Evolutionary conservation across 2,329 filamentous ascomycete genomes (phyloP).

Genomic region (Cyphellophora attinorum): DNA sequence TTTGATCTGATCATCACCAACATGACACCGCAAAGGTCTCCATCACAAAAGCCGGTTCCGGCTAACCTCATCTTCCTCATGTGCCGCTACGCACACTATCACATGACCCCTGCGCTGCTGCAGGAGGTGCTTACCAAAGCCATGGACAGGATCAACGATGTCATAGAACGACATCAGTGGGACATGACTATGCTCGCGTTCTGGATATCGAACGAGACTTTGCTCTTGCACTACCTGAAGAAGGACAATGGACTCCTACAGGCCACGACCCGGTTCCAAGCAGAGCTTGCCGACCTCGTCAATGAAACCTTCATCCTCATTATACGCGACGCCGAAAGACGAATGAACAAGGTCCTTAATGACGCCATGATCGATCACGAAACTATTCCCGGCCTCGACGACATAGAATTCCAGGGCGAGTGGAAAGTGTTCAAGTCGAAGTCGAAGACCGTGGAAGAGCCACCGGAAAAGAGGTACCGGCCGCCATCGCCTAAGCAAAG

Average conservation of each 20-base stretch:
- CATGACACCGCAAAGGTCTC: slow-evolving; percentile 92
- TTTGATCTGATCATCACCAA: slow-evolving; percentile 94
- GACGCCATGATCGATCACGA: slow-evolving; percentile 93
- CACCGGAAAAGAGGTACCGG: slow-evolving; percentile 78
- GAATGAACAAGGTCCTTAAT: slow-evolving; percentile 92
- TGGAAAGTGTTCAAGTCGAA: slow-evolving; percentile 97
- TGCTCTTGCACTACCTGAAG: slow-evolving; percentile 92
- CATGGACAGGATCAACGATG: slow-evolving; percentile 89
- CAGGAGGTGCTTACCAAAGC: slow-evolving; percentile 71
- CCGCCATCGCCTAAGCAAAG: slow-evolving; percentile 89
- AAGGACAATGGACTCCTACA: slow-evolving; percentile 77
- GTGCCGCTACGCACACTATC: slow-evolving; percentile 92
- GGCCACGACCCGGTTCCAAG: slow-evolving; percentile 79
- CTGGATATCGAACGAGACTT: slow-evolving; percentile 94
- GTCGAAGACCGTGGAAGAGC: slow-evolving; percentile 76
- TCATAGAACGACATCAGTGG: slow-evolving; percentile 94
- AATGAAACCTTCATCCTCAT: slow-evolving; percentile 99
- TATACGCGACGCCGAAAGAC: slow-evolving; percentile 86
- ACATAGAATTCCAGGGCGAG: slow-evolving; percentile 93
- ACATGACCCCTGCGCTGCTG: slow-evolving; percentile 77
- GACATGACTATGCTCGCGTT: slow-evolving; percentile 99
- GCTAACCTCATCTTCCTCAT: slow-evolving; percentile 96
- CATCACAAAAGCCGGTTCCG: slow-evolving; percentile 94
- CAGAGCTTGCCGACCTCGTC: slow-evolving; percentile 85
- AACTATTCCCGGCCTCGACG: slow-evolving; percentile 93